Evolutionary conservation across 257 asterid species (phyloP).

Genomic region (Solanum phureja): DNA sequence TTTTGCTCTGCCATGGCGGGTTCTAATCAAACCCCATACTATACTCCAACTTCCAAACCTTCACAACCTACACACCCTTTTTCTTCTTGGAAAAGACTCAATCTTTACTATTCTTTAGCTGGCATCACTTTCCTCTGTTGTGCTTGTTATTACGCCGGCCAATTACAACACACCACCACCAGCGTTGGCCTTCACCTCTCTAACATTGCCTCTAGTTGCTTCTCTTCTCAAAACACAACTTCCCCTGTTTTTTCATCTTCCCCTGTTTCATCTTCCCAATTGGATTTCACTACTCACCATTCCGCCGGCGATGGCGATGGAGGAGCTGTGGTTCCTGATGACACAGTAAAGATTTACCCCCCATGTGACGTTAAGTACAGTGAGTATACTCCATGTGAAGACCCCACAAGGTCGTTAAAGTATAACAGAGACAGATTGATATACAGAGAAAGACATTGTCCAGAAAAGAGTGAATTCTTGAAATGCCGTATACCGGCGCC

Average conservation of each 20-base stretch:
- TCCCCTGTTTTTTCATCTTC: not conserved
- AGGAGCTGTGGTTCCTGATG: not conserved
- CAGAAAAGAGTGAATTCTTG: constrained; percentile 31
- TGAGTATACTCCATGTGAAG: constrained; percentile 87
- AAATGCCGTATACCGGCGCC: constrained; percentile 79
- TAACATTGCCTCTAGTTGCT: constrained; percentile 1
- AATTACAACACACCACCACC: constrained; percentile 40
- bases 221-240: constrained; percentile 1
- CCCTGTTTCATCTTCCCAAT: not conserved
- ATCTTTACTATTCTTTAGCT: constrained; percentile 22
- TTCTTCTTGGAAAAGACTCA: constrained; percentile 18
- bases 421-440: constrained; percentile 36
- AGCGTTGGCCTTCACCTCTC: constrained; percentile 7
- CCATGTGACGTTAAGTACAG: constrained; percentile 42
- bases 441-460: constrained; percentile 79
- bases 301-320: constrained; percentile 14
- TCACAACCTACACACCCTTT: constrained; percentile 10
- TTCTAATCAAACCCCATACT: constrained; percentile 36
- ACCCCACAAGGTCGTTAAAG: constrained; percentile 43
- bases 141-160: constrained; percentile 50
- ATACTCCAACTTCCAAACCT: constrained; percentile 54
- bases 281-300: constrained; percentile 56
- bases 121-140: constrained; percentile 36
- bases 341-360: constrained; percentile 23
- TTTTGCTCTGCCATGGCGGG: constrained; percentile 36